These are phyloP conservation scores for Penicillium digitatum DNA, from an alignment of 2,329 filamentous ascomycete genomes.

Conservation along the genomic window DNA sequence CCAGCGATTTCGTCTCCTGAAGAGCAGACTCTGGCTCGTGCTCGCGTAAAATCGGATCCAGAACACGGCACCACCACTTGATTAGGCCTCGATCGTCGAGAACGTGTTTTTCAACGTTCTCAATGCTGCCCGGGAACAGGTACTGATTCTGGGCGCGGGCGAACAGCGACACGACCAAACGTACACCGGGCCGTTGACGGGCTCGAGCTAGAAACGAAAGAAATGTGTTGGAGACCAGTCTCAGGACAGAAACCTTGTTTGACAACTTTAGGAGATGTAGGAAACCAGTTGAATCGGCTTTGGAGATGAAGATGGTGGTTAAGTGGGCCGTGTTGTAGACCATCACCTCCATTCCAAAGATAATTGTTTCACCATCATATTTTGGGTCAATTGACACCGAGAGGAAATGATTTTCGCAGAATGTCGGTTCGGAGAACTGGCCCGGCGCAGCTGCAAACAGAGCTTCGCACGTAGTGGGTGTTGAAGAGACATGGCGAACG, in stretches of 20 bases:
- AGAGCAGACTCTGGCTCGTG: conserved; percentile 41
- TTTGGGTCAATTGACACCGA: conserved; percentile 50
- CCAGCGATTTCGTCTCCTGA: conserved; percentile 29
- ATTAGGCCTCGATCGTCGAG: conserved; percentile 85
- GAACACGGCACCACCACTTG: conserved; percentile 89
- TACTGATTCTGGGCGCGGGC: conserved; percentile 91
- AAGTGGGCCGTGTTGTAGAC: conserved; percentile 77
- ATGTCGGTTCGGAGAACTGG: conserved; percentile 69
- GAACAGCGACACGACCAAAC: conserved; percentile 81
- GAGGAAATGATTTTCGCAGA: conserved; percentile 79
- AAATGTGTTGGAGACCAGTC: conserved; percentile 69
- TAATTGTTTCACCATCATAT: conserved; percentile 54
- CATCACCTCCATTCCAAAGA: conserved; percentile 81
- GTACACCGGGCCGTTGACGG: conserved; percentile 60
- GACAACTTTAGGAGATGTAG: conserved; percentile 61
- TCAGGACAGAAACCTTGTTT: conserved; percentile 63
- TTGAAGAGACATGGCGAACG: conserved; percentile 83
- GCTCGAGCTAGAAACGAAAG: conserved; percentile 68
- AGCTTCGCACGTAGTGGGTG: conserved; percentile 67
- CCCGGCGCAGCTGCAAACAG: conserved; percentile 76
- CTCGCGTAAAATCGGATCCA: conserved; percentile 67
- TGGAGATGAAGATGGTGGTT: conserved; percentile 90
- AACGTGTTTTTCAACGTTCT: conserved; percentile 82
- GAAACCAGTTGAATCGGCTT: conserved; percentile 94
- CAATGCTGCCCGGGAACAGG: conserved; percentile 84